Conservation (phyloP, 2,329 filamentous ascomycete species). For the Thyridium curvatum region DNA sequence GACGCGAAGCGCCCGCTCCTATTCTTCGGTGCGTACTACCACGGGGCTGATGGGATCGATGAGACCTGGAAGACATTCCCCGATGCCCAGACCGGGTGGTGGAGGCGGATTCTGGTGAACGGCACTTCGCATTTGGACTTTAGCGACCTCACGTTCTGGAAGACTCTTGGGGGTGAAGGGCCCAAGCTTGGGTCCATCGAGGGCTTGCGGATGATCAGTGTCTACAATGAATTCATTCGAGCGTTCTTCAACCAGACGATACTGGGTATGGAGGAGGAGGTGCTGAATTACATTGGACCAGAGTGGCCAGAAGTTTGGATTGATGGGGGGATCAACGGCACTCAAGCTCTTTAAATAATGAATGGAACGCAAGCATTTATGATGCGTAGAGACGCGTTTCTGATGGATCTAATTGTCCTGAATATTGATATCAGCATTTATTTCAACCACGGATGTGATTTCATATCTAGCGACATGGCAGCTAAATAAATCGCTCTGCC, state of each 20-base stretch:
- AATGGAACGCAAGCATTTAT: too few relatives aligned
- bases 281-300: too few relatives aligned
- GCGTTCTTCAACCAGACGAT: conserved; percentile 5
- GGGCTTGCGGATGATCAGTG: conserved; percentile 2
- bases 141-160: conserved; percentile 16
- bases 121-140: conserved; percentile 15
- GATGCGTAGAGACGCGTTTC: too few relatives aligned
- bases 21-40: conserved; percentile 1
- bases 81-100: conserved; percentile 12
- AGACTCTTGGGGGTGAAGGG: conserved; percentile 1
- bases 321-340: too few relatives aligned
- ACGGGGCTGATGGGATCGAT: conserved; percentile 1
- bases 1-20: conserved; percentile 2
- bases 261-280: neutral
- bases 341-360: too few relatives aligned
- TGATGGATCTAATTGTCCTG: too few relatives aligned
- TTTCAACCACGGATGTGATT: too few relatives aligned
- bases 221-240: conserved; percentile 2
- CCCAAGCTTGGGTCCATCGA: neutral
- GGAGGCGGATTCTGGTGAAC: conserved; percentile 10
- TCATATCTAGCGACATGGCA: too few relatives aligned
- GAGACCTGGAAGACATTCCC: conserved; percentile 12
- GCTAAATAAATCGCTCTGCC: too few relatives aligned
- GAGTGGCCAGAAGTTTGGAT: too few relatives aligned
- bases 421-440: too few relatives aligned